Percentiles rank a stretch among this genome's conserved stretches.
Evolutionary conservation across 1,139 yeast genomes (phyloP).

Genomic region (Yamadazyma pseudoaaseri): DNA sequence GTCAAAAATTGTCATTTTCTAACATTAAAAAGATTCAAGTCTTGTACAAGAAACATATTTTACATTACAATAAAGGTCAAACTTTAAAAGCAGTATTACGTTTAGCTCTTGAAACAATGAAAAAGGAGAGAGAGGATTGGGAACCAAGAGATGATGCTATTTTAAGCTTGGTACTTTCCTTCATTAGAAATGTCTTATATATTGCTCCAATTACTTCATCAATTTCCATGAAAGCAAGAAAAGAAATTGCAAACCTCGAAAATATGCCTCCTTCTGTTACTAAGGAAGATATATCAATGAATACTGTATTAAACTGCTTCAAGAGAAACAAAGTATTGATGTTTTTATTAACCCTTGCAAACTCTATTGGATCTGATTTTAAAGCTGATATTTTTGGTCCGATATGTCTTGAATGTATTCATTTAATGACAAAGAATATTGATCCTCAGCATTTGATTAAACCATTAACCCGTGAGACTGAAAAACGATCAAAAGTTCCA

Average conservation of each 20-base stretch:
- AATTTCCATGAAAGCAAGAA: constrained; percentile 29
- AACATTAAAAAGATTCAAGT: constrained; percentile 66
- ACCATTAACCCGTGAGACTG: not conserved
- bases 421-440: constrained; percentile 59
- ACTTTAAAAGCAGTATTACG: constrained; percentile 70
- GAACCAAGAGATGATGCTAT: constrained; percentile 72
- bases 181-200: constrained; percentile 71
- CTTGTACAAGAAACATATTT: constrained; percentile 65
- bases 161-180: constrained; percentile 66
- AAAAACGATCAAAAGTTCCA: not conserved
- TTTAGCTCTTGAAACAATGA: constrained; percentile 64
- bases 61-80: constrained; percentile 58
- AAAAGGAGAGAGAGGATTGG: constrained; percentile 55
- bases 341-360: constrained; percentile 66
- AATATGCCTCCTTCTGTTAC: constrained; percentile 56
- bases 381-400: constrained; percentile 60
- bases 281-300: constrained; percentile 67
- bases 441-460: constrained; percentile 24
- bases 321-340: constrained; percentile 69
- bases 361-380: constrained; percentile 63
- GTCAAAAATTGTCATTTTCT: constrained; percentile 58
- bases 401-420: constrained; percentile 68
- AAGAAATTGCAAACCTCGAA: constrained; percentile 24
- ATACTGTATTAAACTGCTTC: constrained; percentile 56
- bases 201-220: constrained; percentile 69